Evolutionary conservation across 2,329 filamentous ascomycete species (phyloP), one percentile per base, ranked within the genome.

Genomic region (Aspergillus luchuensis): DNA sequence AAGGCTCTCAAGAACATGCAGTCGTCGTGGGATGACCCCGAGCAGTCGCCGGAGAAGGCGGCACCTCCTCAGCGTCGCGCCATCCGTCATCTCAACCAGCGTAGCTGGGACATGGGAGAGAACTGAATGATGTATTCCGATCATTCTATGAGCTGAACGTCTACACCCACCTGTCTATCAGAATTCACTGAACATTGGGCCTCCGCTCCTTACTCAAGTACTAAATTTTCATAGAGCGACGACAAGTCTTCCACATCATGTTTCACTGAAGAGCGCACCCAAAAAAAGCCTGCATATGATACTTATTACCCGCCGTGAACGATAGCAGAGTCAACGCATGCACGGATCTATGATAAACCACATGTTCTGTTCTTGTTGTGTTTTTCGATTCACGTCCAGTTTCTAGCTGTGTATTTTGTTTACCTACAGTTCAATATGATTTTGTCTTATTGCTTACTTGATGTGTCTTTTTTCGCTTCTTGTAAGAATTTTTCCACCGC

Each of bases 1-100:
- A 91, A 91, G 78, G 88, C 84, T 3, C 85, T 91, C 56, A 88
- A 90, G 76, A 89, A 86, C 82, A 89, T 92, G 87, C 85, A 90
- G 68, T 79, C 88, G 50, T 75, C 75, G n/a, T 84, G 81, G 82
- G 77, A 79, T 51, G 68, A 72, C 8, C 76, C 76, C 50, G 79
- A 80, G 52, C 69, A 73, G 33, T 71, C 72, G 17, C 72, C 76
- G 5, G 68, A 74, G 56, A 70, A 72, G 55, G 67, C 63, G 45
- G 64, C 69, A 2, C 68, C 69, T 15, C 63, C 70, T 10, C 58
- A 70, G n/a, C 65, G 71, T 63, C 69, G 66, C 10, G 59, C 66
- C 7, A 62, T 71, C 33, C 63, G 63, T 8, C 66, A 68, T 48
- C 69, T 71, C 53, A 76, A 75, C 56, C 71, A 78, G 63, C 67